These are phyloP conservation scores for Orbilia oligospora DNA, from an alignment of 2,329 filamentous ascomycete species.

Conservation along the genomic window DNA sequence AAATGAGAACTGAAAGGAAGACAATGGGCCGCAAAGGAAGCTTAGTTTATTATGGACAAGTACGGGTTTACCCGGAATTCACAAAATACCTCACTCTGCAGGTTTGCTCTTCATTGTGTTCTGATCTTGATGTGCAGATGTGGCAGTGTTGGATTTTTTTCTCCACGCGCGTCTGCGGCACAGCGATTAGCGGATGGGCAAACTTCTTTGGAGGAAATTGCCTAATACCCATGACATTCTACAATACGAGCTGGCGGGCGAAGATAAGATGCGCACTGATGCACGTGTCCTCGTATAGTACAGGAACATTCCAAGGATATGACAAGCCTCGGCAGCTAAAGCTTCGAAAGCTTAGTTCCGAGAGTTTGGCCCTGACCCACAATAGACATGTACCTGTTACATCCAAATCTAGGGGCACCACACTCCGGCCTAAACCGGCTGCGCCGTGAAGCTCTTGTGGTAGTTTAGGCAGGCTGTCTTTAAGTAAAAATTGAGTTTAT, in stretches of 20 bases:
- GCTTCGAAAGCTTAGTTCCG: too few relatives aligned
- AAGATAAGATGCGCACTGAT: not conserved
- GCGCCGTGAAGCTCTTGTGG: too few relatives aligned
- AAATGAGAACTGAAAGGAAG: not conserved
- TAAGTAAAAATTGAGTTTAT: too few relatives aligned
- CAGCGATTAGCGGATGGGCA: slow-evolving; percentile 6
- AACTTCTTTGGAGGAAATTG: too few relatives aligned
- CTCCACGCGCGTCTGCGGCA: not conserved
- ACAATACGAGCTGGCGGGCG: not conserved
- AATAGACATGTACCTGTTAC: too few relatives aligned
- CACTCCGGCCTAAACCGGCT: too few relatives aligned
- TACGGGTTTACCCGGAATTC: not conserved
- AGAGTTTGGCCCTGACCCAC: too few relatives aligned
- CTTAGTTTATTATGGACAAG: not conserved
- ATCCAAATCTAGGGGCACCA: too few relatives aligned
- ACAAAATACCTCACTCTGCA: too few relatives aligned
- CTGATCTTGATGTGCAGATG: not conserved
- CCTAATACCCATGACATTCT: not conserved
- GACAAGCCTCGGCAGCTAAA: too few relatives aligned
- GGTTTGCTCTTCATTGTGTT: not conserved
- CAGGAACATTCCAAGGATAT: too few relatives aligned
- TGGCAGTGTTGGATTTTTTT: slow-evolving; percentile 7
- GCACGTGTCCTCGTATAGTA: not conserved
- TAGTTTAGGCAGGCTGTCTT: too few relatives aligned
- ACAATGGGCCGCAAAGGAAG: slow-evolving; percentile 2